Evolutionary conservation across 805 yeast species (phyloP).

Genomic region (Clavispora asparagi): DNA sequence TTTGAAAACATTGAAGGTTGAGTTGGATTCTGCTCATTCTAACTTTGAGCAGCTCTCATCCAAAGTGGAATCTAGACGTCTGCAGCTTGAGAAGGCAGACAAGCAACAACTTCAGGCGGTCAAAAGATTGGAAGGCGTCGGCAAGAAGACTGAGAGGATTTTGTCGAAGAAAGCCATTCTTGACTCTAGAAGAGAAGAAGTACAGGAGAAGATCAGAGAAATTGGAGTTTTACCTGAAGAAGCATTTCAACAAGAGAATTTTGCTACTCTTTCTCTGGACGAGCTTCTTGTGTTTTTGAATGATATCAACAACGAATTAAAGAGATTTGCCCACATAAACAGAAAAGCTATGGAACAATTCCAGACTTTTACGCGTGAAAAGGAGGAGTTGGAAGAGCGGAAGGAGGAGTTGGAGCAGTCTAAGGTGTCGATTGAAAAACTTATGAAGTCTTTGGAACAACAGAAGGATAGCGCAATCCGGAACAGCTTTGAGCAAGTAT

Average conservation of each 20-base stretch:
- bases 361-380: constrained; percentile 64
- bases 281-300: constrained; percentile 51
- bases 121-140: constrained; percentile 53
- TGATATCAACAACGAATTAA: constrained; percentile 50
- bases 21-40: constrained; percentile 13
- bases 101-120: constrained; percentile 51
- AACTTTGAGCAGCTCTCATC: constrained; percentile 15
- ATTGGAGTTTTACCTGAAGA: constrained; percentile 89
- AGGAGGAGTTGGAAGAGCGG: constrained; percentile 60
- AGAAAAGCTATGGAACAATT: constrained; percentile 87
- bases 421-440: constrained; percentile 62
- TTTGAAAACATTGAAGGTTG: constrained; percentile 20
- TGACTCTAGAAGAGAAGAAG: constrained; percentile 59
- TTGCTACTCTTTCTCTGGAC: constrained; percentile 43
- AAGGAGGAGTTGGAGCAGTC: constrained; percentile 67
- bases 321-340: constrained; percentile 71
- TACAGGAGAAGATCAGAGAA: constrained; percentile 68
- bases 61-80: constrained; percentile 33
- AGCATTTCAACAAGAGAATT: constrained; percentile 47
- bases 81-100: constrained; percentile 43
- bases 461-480: constrained; percentile 82
- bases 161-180: constrained; percentile 60
- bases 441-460: constrained; percentile 63
- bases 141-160: constrained; percentile 59
- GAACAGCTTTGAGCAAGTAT: constrained; percentile 70